Conservation (phyloP, 1,284 basidiomycete genomes). For the Ganoderma lucidum region DNA sequence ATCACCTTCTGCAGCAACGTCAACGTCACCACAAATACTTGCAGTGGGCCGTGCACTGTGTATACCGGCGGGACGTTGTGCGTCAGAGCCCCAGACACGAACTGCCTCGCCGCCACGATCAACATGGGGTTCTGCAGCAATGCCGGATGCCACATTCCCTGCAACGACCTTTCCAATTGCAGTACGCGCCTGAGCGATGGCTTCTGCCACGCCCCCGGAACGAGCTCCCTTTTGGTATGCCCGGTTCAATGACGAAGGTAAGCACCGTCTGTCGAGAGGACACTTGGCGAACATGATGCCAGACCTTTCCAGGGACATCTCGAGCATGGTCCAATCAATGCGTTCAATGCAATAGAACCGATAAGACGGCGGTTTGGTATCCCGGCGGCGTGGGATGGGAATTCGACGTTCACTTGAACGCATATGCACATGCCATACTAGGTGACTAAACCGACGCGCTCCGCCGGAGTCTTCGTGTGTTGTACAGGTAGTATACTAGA, state of each 20-base stretch:
- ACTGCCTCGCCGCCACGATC: neutral
- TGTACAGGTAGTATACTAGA: no score
- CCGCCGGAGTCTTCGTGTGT: no score
- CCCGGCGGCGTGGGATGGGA: no score
- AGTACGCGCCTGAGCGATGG: slow-evolving; percentile 13
- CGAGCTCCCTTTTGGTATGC: slow-evolving; percentile 3
- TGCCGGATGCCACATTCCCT: neutral
- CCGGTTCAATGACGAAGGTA: neutral
- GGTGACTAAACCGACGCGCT: no score
- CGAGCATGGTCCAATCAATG: no score
- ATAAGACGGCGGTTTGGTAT: no score
- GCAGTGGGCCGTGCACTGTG: slow-evolving; percentile 7
- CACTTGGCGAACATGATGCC: no score
- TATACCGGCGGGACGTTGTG: slow-evolving; percentile 14
- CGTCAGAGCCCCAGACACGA: slow-evolving; percentile 6
- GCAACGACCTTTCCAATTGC: slow-evolving; percentile 8
- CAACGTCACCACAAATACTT: neutral
- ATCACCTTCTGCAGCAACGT: slow-evolving; percentile 10
- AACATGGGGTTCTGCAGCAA: slow-evolving; percentile 12
- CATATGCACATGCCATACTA: no score
- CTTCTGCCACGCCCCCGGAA: slow-evolving; percentile 17
- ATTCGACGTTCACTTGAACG: no score
- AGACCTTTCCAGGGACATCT: no score
- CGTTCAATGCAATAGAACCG: no score
- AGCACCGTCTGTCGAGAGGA: neutral